Base-by-base conservation (phyloP, 306 rosid genomes). In the Arachis stenosperma region DNA sequence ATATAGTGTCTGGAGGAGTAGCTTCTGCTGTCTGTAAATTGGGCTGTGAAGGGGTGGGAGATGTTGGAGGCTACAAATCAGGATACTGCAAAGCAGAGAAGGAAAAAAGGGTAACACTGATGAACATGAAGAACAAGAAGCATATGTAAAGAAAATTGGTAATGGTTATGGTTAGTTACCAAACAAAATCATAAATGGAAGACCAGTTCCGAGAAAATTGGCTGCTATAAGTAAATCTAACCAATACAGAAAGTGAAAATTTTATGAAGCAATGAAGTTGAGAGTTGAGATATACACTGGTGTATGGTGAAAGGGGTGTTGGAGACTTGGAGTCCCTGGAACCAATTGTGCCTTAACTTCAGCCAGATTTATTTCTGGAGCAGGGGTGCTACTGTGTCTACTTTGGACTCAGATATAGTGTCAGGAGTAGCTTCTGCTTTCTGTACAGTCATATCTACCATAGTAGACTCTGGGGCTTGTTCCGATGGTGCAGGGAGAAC, bases 51-150 rank as follows among this genome's bases (percentile, higher is more conserved):
- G 99, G 99, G 7, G 89, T 65, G 41, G 99, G 99, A 69, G 99
- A 95, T 66, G 99, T 57, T 37, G 99, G 98, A 62, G 99, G 99
- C 88, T 89, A 91, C 80, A 88, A 91, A 86, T 94, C 98, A 10
- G 98, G 97, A 86, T 94, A 94, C 98, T 94, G 94, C 84, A 81
- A 61, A 33, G 72, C 81, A 42, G 43, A 6, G 41, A 12, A 54
- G 39, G 33, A 13, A 67, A 72, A 53, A 72, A 53, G 1, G 10
- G 14, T 6, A 42, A 42, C 46, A 42, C 46, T 4, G 46, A 42
- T 6, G 46, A 42, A 42, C 46, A 42, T 42, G 46, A 42, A 42
- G 9, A 42, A 65, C 27, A 41, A 30, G 5, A 65, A 73, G 52
- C 9, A 71, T 63, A 11, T 65, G 46, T 42, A 6, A 13, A 64